Conservation (phyloP, 768 basidiomycete species). For the Leccinum fibrillosum region DNA sequence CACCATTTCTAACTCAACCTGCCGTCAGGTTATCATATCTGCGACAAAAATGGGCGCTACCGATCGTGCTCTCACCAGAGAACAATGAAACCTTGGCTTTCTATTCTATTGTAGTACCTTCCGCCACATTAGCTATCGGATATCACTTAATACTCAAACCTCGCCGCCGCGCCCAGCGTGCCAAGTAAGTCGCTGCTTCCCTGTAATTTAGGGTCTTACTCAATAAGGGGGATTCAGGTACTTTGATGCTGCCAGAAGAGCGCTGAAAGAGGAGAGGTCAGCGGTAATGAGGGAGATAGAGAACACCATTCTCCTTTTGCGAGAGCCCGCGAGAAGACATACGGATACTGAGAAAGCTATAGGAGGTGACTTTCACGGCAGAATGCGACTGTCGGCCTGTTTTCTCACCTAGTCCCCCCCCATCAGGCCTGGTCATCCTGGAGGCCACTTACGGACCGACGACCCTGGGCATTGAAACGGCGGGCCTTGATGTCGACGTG, state of each 20-base stretch:
- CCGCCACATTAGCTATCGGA: slow-evolving; percentile 46
- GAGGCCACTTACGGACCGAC: slow-evolving; percentile 70
- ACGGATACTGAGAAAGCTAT: slow-evolving; percentile 59
- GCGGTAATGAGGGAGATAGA: slow-evolving; percentile 62
- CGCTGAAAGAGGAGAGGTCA: slow-evolving; percentile 60
- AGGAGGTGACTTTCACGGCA: slow-evolving; percentile 49
- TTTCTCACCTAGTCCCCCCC: slow-evolving; percentile 11
- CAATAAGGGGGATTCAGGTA: slow-evolving; percentile 43
- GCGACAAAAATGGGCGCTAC: slow-evolving; percentile 55
- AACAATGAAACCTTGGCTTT: slow-evolving; percentile 45
- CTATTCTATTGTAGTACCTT: slow-evolving; percentile 52
- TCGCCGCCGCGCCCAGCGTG: slow-evolving; percentile 48
- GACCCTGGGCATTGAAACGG: slow-evolving; percentile 45
- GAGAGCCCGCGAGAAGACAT: slow-evolving; percentile 64
- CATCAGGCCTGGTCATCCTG: slow-evolving; percentile 68
- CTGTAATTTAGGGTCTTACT: slow-evolving; percentile 11
- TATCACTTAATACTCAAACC: slow-evolving; percentile 61
- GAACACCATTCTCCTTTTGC: slow-evolving; percentile 59
- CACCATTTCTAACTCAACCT: slow-evolving; percentile 10
- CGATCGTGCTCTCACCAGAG: slow-evolving; percentile 54
- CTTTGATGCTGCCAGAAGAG: slow-evolving; percentile 61
- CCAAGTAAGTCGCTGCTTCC: slow-evolving; percentile 40
- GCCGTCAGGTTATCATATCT: slow-evolving; percentile 48
- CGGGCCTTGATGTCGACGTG: slow-evolving; percentile 68
- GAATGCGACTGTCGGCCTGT: slow-evolving; percentile 4